Conservation (phyloP, 2,329 filamentous ascomycete genomes). For the Trichoderma gracile region DNA sequence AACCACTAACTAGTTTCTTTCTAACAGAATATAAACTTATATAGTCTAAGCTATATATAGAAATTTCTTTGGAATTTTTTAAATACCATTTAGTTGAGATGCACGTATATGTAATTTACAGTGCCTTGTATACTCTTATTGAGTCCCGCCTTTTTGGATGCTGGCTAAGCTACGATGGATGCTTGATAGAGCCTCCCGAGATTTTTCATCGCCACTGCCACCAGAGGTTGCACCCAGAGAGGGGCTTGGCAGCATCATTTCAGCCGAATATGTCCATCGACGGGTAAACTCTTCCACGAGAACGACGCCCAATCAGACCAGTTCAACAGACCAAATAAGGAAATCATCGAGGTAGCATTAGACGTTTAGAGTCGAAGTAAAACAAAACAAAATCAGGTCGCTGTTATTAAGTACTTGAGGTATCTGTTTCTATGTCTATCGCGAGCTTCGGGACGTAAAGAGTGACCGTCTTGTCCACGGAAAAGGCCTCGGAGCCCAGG, state of each 20-base stretch:
- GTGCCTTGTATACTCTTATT: too few relatives aligned
- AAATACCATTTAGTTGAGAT: too few relatives aligned
- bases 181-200: too few relatives aligned
- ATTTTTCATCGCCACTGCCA: constrained; percentile 16
- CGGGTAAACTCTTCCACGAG: constrained; percentile 11
- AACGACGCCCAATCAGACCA: background rate
- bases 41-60: too few relatives aligned
- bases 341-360: background rate
- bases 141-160: too few relatives aligned
- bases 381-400: constrained; percentile 8
- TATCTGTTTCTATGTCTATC: constrained; percentile 38
- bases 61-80: too few relatives aligned
- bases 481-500: constrained; percentile 55
- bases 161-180: too few relatives aligned
- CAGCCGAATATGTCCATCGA: constrained; percentile 2
- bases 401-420: constrained; percentile 17
- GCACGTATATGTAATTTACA: too few relatives aligned
- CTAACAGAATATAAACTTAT: too few relatives aligned
- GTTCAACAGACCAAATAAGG: background rate
- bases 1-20: too few relatives aligned
- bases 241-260: constrained; percentile 7
- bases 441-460: constrained; percentile 47
- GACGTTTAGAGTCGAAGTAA: background rate
- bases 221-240: constrained; percentile 7
- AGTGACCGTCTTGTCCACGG: constrained; percentile 46